phyloP scores from a whole-genome alignment of 768 basidiomycete species.

The Pulveroboletus frians region DNA sequence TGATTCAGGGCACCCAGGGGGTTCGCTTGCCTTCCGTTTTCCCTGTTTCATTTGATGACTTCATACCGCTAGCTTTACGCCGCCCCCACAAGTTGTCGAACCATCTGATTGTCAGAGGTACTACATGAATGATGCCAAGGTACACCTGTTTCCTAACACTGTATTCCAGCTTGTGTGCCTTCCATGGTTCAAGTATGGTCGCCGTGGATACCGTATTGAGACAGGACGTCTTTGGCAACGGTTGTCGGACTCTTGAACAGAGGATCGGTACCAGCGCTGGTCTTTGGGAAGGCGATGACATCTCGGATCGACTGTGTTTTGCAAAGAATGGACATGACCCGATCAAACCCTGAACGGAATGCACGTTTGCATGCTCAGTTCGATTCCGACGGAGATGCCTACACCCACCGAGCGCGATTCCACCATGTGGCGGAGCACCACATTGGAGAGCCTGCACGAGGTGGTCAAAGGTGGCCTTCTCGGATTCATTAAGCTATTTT shows the following conservation, averaged over 20 bases:
- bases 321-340: slow-evolving; percentile 88
- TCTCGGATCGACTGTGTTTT: slow-evolving; percentile 84
- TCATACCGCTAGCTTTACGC: not conserved
- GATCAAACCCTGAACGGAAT: slow-evolving; percentile 70
- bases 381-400: slow-evolving; percentile 3
- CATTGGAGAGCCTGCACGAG: slow-evolving; percentile 81
- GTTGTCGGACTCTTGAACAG: slow-evolving; percentile 85
- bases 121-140: slow-evolving; percentile 1
- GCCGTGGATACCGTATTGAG: slow-evolving; percentile 59
- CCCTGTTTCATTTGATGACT: not conserved
- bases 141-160: not conserved
- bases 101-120: not conserved
- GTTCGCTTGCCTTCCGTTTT: not conserved
- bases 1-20: not conserved
- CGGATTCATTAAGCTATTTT: slow-evolving; percentile 62
- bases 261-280: slow-evolving; percentile 73
- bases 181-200: slow-evolving; percentile 9
- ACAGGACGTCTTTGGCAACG: slow-evolving; percentile 45
- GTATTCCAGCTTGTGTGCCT: slow-evolving; percentile 1
- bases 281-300: slow-evolving; percentile 97
- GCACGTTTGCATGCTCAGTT: slow-evolving; percentile 5
- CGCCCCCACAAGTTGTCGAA: not conserved
- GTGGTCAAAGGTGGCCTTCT: slow-evolving; percentile 75
- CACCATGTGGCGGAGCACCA: slow-evolving; percentile 94
- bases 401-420: slow-evolving; percentile 78